phyloP scores from a whole-genome alignment of 2,329 filamentous ascomycete genomes.

The Phyllosticta citrichinensis region DNA sequence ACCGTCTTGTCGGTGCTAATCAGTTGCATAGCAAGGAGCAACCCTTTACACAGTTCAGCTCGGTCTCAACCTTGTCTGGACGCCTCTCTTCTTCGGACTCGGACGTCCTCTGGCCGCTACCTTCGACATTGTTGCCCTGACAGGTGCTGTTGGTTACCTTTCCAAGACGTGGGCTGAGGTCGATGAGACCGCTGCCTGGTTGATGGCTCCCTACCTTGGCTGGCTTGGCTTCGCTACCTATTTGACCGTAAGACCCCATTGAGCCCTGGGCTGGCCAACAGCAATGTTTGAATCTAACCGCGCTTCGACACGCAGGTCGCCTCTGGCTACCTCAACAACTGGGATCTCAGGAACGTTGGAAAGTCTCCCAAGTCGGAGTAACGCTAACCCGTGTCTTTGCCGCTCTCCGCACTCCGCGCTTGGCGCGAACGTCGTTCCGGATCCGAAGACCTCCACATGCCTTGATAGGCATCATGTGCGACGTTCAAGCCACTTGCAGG shows the following conservation, averaged over 20 bases:
- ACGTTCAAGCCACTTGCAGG: neutral
- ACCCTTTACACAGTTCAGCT: conserved; percentile 82
- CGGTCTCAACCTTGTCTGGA: conserved; percentile 77
- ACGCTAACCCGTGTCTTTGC: neutral
- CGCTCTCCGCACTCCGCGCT: neutral
- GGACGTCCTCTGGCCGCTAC: conserved; percentile 65
- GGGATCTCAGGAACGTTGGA: conserved; percentile 22
- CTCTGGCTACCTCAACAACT: conserved; percentile 30
- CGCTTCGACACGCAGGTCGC: conserved; percentile 18
- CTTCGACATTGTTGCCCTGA: conserved; percentile 61
- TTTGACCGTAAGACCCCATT: conserved; percentile 45
- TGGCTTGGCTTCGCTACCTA: conserved; percentile 89
- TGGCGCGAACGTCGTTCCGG: neutral
- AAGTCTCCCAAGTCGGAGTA: conserved; percentile 1
- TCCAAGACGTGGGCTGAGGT: conserved; percentile 66
- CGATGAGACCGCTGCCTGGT: conserved; percentile 62
- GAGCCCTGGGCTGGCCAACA: neutral
- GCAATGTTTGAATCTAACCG: neutral
- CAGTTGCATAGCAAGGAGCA: conserved; percentile 44
- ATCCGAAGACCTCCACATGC: neutral
- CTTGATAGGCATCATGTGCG: neutral
- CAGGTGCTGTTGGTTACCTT: conserved; percentile 63
- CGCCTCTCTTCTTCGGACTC: conserved; percentile 81
- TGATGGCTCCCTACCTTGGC: conserved; percentile 68
- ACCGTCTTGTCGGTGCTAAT: neutral